Conservation (phyloP, 106 monocot species). For the Chionographis japonica region DNA sequence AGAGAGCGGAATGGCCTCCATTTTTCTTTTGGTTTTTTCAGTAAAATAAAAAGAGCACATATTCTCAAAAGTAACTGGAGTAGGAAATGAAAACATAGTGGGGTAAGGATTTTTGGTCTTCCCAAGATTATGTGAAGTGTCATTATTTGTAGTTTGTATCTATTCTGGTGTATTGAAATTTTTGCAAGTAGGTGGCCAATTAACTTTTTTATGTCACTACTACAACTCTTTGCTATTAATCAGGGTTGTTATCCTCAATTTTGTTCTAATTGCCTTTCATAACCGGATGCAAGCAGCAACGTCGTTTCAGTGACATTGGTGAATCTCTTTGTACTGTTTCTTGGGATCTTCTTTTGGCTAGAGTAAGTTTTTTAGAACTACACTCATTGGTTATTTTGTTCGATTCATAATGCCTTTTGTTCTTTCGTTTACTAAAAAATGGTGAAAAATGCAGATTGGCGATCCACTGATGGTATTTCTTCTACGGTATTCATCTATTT, state of each 20-base stretch:
- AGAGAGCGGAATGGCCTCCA: too few species aligned
- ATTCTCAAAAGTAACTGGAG: too few species aligned
- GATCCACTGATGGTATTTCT: slow-evolving; percentile 18
- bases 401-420: not conserved
- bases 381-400: not conserved
- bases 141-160: too few species aligned
- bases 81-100: too few species aligned
- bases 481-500: slow-evolving; percentile 18
- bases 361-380: slow-evolving; percentile 11
- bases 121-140: too few species aligned
- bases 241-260: not conserved
- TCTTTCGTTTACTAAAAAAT: not conserved
- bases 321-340: slow-evolving; percentile 20
- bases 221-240: too few species aligned
- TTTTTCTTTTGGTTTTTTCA: too few species aligned
- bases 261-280: not conserved
- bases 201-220: not conserved
- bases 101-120: too few species aligned
- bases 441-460: slow-evolving; percentile 18
- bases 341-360: slow-evolving; percentile 25
- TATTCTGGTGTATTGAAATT: too few species aligned
- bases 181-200: too few species aligned
- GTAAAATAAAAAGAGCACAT: too few species aligned
- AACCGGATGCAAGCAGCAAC: not conserved
- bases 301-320: slow-evolving; percentile 6